Evolutionary conservation across 2,329 filamentous ascomycete species (phyloP).

Genomic region (Aspergillus caelatus): DNA sequence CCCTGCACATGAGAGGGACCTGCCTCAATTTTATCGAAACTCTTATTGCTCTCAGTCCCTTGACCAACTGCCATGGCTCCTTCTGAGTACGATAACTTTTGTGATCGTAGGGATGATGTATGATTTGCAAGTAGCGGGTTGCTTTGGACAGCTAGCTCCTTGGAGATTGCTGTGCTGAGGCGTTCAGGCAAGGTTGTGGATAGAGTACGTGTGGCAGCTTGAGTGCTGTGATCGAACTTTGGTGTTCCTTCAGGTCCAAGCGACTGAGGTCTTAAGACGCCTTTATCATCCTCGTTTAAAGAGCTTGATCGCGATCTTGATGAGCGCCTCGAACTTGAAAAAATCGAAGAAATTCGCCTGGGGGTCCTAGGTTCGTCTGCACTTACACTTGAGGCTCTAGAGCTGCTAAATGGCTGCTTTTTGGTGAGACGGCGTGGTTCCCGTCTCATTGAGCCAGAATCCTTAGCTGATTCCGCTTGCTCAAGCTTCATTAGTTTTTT

Average conservation of each 20-base stretch:
- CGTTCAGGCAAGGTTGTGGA: conserved; percentile 32
- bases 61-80: conserved; percentile 23
- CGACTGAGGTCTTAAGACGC: not conserved
- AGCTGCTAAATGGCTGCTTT: conserved; percentile 35
- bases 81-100: conserved; percentile 19
- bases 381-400: conserved; percentile 34
- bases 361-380: conserved; percentile 30
- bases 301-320: conserved; percentile 34
- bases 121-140: conserved; percentile 21
- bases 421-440: conserved; percentile 37
- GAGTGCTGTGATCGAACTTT: conserved; percentile 8
- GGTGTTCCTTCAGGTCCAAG: conserved; percentile 4
- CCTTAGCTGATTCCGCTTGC: conserved; percentile 23
- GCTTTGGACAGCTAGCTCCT: conserved; percentile 29
- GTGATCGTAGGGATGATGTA: conserved; percentile 15
- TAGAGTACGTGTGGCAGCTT: conserved; percentile 21
- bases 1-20: conserved; percentile 17
- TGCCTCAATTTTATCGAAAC: conserved; percentile 17
- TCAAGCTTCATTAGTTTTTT: conserved; percentile 28
- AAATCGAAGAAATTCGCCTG: conserved; percentile 29
- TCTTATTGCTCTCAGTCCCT: conserved; percentile 17
- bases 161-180: conserved; percentile 34
- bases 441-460: conserved; percentile 20
- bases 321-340: conserved; percentile 29
- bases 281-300: conserved; percentile 21